phyloP scores from a whole-genome alignment of 139 green algal genomes.

The Desmodesmus armatus region DNA sequence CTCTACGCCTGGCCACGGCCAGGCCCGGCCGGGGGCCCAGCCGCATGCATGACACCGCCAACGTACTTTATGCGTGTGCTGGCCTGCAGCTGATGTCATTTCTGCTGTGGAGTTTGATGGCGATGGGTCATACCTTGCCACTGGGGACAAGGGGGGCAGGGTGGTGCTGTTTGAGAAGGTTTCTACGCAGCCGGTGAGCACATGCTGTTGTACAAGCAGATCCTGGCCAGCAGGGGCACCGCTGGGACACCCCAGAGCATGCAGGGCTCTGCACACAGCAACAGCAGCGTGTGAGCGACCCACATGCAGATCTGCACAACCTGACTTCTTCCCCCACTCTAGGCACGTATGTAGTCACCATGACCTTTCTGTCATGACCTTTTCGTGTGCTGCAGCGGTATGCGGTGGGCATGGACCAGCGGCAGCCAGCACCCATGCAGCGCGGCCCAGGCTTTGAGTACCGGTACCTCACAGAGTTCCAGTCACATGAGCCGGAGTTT shows the following conservation, averaged over 20 bases:
- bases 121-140: constrained; percentile 93
- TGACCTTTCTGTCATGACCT: background rate
- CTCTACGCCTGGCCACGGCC: background rate
- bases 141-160: constrained; percentile 94
- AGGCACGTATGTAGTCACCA: background rate
- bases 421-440: constrained; percentile 34
- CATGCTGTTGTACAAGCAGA: background rate
- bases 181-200: constrained; percentile 46
- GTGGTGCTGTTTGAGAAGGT: constrained; percentile 98
- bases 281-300: too few relatives aligned
- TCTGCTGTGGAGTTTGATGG: constrained; percentile 97
- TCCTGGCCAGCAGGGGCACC: background rate
- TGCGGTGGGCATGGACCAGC: constrained; percentile 59
- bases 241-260: background rate
- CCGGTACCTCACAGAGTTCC: constrained; percentile 98
- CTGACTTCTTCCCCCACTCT: too few relatives aligned
- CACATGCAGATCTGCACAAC: too few relatives aligned
- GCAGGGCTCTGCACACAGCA: background rate
- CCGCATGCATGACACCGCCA: background rate
- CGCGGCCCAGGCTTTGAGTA: constrained; percentile 84
- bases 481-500: constrained; percentile 99
- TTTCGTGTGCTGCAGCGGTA: constrained; percentile 45
- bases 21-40: background rate
- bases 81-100: constrained; percentile 98
- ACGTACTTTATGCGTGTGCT: background rate